These are phyloP conservation scores for Fusarium sterilihyphosum DNA, from an alignment of 2,329 filamentous ascomycete genomes.

Conservation along the genomic window DNA sequence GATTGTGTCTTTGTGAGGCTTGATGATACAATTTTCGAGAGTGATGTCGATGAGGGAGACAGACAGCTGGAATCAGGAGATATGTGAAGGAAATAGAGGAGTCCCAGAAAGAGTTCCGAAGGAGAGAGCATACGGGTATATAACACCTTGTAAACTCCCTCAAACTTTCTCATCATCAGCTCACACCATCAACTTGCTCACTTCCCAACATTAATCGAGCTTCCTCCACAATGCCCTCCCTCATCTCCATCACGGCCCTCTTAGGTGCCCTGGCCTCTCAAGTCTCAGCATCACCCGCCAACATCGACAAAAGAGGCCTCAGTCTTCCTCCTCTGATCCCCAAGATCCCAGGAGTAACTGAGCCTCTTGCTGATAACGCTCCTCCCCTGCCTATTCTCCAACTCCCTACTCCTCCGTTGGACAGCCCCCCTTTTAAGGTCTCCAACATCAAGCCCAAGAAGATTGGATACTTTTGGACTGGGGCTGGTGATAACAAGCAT, in stretches of 20 bases:
- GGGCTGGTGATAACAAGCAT: slow-evolving; percentile 67
- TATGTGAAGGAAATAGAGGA: too few species aligned
- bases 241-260: slow-evolving; percentile 32
- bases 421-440: slow-evolving; percentile 61
- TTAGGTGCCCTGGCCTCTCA: slow-evolving; percentile 28
- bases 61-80: too few species aligned
- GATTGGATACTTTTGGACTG: slow-evolving; percentile 73
- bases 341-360: slow-evolving; percentile 67
- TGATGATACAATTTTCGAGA: slow-evolving; percentile 33
- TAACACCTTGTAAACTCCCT: slow-evolving; percentile 33
- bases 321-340: slow-evolving; percentile 67
- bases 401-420: slow-evolving; percentile 66
- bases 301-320: slow-evolving; percentile 37
- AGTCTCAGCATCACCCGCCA: slow-evolving; percentile 24
- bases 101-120: too few species aligned
- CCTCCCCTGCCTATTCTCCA: slow-evolving; percentile 68
- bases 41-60: too few species aligned
- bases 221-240: slow-evolving; percentile 26
- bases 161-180: slow-evolving; percentile 30
- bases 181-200: slow-evolving; percentile 37
- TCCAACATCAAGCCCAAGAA: slow-evolving; percentile 71
- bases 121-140: too few species aligned
- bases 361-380: slow-evolving; percentile 59
- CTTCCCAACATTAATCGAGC: not conserved
- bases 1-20: slow-evolving; percentile 36